Conservation (phyloP, 2,329 filamentous ascomycete species). For the Sphaerulina vaccinii region DNA sequence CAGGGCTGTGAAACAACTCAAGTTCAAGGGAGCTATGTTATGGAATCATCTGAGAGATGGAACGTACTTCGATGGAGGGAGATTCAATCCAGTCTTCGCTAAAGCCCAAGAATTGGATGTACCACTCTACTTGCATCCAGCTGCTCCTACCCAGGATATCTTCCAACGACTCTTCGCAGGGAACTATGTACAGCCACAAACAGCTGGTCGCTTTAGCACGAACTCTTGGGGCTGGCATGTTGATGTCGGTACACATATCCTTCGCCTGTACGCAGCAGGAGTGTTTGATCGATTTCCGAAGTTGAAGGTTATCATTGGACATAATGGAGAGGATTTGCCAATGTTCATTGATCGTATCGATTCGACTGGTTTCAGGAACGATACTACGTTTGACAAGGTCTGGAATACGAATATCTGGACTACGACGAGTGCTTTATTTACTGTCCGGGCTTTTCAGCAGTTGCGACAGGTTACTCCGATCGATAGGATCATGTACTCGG, state of each 20-base stretch:
- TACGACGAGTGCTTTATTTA: conserved; percentile 57
- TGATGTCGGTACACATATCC: conserved; percentile 47
- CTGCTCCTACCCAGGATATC: conserved; percentile 22
- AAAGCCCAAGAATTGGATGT: conserved; percentile 44
- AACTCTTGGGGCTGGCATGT: conserved; percentile 50
- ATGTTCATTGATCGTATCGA: conserved; percentile 52
- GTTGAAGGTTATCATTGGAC: conserved; percentile 54
- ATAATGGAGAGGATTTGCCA: conserved; percentile 56
- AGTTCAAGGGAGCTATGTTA: conserved; percentile 33
- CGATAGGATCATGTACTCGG: conserved; percentile 57
- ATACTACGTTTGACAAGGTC: conserved; percentile 37
- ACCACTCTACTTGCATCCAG: conserved; percentile 52
- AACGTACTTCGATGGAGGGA: conserved; percentile 26
- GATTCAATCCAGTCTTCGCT: conserved; percentile 30
- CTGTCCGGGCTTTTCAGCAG: conserved; percentile 46
- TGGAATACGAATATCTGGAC: conserved; percentile 55
- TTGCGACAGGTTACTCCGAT: conserved; percentile 37
- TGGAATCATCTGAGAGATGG: conserved; percentile 30
- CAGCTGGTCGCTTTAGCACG: conserved; percentile 35
- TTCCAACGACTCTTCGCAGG: conserved; percentile 23
- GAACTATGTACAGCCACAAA: conserved; percentile 30
- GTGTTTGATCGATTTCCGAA: conserved; percentile 54
- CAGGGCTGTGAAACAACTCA: conserved; percentile 23
- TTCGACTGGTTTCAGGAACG: conserved; percentile 27
- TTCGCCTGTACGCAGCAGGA: conserved; percentile 52